A percentile compares a stretch with the other conserved stretches of the same genome.
Conservation (phyloP, 495 filamentous ascomycete species). For the Chaetomidium leptoderma region DNA sequence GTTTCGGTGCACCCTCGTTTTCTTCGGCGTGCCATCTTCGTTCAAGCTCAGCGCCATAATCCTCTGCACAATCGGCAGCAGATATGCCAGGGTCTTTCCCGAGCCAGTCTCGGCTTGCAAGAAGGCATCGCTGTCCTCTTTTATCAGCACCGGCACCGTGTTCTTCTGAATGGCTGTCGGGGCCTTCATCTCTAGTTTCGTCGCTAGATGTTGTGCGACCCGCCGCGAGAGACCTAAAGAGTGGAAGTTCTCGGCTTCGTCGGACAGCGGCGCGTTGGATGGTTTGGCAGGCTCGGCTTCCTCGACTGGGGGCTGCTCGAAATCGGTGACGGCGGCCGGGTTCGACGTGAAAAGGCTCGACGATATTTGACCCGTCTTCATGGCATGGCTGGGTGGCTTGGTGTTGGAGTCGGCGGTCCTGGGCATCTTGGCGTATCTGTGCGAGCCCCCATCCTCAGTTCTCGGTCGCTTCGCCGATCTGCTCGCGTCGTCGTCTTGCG, state of each 20-base stretch:
- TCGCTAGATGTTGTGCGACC: slow-evolving; percentile 75
- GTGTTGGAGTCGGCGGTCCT: slow-evolving; percentile 20
- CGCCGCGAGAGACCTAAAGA: slow-evolving; percentile 71
- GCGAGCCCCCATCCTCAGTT: slow-evolving; percentile 27
- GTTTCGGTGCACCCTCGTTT: slow-evolving; percentile 60
- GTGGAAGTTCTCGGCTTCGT: slow-evolving; percentile 77
- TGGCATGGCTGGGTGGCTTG: slow-evolving; percentile 26
- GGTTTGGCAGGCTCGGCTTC: slow-evolving; percentile 58
- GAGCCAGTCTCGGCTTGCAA: slow-evolving; percentile 97
- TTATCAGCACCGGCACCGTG: slow-evolving; percentile 67
- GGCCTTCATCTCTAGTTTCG: slow-evolving; percentile 81
- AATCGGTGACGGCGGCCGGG: slow-evolving; percentile 58
- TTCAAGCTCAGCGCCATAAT: slow-evolving; percentile 69
- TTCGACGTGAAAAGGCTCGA: slow-evolving; percentile 92
- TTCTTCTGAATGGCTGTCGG: slow-evolving; percentile 93
- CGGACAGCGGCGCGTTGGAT: slow-evolving; percentile 92
- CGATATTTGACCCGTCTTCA: slow-evolving; percentile 53
- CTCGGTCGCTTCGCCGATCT: slow-evolving; percentile 43
- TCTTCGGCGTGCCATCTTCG: slow-evolving; percentile 42
- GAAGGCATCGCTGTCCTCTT: slow-evolving; percentile 85
- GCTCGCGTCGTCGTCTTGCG: slow-evolving; percentile 23
- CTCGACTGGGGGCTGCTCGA: slow-evolving; percentile 41
- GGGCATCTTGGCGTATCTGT: slow-evolving; percentile 19
- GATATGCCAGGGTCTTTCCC: slow-evolving; percentile 91
- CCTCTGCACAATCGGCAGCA: slow-evolving; percentile 83